Conservation (phyloP, 2,329 filamentous ascomycete species). For the Penicillium expansum region DNA sequence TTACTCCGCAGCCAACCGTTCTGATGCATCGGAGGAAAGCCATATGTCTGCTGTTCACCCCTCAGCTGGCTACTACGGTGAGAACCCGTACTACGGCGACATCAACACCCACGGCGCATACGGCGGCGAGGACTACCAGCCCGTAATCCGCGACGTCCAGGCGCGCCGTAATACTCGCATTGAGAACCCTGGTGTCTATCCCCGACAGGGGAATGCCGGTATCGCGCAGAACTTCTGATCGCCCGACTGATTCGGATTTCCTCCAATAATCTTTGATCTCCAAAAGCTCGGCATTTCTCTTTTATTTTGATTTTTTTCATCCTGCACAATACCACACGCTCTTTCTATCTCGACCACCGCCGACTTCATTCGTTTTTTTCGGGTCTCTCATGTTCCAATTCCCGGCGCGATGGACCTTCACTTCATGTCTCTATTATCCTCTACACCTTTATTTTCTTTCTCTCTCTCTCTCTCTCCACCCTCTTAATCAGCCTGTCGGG, state of each 20-base stretch:
- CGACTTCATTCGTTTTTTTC: conserved; percentile 22
- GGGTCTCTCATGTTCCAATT: conserved; percentile 16
- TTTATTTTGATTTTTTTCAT: not conserved
- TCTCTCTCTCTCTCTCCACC: not conserved
- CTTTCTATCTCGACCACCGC: conserved; percentile 14
- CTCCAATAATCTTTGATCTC: not conserved
- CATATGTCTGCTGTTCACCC: conserved; percentile 47
- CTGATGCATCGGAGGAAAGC: conserved; percentile 60
- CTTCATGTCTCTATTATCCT: conserved; percentile 27
- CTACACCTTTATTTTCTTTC: conserved; percentile 13
- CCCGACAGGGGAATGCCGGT: conserved; percentile 83
- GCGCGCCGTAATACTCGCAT: conserved; percentile 92
- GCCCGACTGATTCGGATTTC: conserved; percentile 24
- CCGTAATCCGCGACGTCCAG: conserved; percentile 88
- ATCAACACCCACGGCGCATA: conserved; percentile 51
- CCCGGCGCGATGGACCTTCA: conserved; percentile 26
- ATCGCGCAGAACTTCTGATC: conserved; percentile 91
- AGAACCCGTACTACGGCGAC: conserved; percentile 56
- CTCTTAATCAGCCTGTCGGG: conserved; percentile 9
- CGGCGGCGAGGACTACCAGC: conserved; percentile 60
- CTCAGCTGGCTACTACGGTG: conserved; percentile 53
- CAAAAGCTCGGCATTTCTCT: conserved; percentile 17
- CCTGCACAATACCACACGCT: conserved; percentile 11
- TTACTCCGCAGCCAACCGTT: conserved; percentile 79
- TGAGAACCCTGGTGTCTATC: conserved; percentile 83